phyloP scores from a whole-genome alignment of 805 yeast genomes.

The Tetrapisispora fleetii region DNA sequence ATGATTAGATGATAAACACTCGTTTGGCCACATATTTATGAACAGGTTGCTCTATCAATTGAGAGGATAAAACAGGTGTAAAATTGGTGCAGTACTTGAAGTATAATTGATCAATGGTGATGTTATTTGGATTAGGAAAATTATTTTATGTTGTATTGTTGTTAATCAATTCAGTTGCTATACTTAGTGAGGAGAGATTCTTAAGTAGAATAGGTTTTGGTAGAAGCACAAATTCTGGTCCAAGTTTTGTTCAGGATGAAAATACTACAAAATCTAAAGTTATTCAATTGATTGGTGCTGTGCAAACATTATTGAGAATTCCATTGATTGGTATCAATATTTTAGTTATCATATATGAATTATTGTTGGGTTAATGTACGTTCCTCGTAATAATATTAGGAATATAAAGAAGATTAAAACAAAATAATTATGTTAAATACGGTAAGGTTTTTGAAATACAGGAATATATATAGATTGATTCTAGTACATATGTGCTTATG shows the following conservation, averaged over 20 bases:
- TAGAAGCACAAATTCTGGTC: constrained; percentile 28
- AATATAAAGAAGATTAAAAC: neutral
- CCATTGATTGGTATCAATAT: constrained; percentile 63
- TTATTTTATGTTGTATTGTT: constrained; percentile 45
- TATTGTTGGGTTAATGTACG: constrained; percentile 45
- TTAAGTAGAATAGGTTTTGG: constrained; percentile 53
- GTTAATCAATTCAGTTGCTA: constrained; percentile 64
- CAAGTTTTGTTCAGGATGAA: constrained; percentile 39
- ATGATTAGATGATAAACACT: too few species aligned
- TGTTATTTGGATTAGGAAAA: constrained; percentile 53
- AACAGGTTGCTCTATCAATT: too few species aligned
- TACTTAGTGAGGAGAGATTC: constrained; percentile 71
- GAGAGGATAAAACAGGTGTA: too few species aligned
- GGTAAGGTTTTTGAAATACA: neutral
- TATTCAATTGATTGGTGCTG: constrained; percentile 59
- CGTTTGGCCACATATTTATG: too few species aligned
- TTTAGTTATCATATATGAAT: constrained; percentile 58
- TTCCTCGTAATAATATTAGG: neutral
- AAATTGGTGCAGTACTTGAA: neutral
- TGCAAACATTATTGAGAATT: constrained; percentile 65
- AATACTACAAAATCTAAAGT: constrained; percentile 47
- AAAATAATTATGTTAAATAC: neutral
- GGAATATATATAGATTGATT: neutral
- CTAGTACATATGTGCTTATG: neutral
- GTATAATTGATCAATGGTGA: constrained; percentile 2